Conservation (phyloP, 345 rosid genomes). For the Murraya koenigii region DNA sequence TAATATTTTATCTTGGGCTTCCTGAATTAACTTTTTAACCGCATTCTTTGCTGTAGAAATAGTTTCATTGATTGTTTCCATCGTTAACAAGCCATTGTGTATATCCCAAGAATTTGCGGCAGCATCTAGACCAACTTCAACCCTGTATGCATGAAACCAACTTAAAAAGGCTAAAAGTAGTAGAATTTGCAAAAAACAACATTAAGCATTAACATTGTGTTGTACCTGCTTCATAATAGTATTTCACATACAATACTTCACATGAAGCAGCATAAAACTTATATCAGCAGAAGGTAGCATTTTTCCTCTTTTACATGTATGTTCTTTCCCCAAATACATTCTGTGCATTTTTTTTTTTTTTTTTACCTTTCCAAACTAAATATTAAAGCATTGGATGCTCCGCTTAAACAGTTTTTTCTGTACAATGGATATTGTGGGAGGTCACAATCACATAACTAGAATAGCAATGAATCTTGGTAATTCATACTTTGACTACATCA, state of each 20-base stretch:
- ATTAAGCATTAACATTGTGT: not conserved
- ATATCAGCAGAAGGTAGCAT: not conserved
- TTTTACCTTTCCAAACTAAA: not conserved
- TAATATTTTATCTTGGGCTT: conserved; percentile 59
- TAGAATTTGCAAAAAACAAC: not conserved
- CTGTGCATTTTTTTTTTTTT: not conserved
- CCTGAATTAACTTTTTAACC: conserved; percentile 59
- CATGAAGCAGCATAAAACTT: not conserved
- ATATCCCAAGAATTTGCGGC: conserved; percentile 95
- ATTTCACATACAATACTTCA: not conserved
- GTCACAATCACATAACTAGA: not conserved
- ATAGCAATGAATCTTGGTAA: not conserved
- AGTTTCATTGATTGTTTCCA: conserved; percentile 87
- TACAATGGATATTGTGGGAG: not conserved
- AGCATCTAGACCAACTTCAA: conserved; percentile 99
- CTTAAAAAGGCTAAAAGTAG: not conserved
- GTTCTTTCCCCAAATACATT: not conserved
- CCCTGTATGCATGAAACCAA: conserved; percentile 47
- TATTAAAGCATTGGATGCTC: not conserved
- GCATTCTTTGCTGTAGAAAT: conserved; percentile 73
- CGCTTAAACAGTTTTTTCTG: not conserved
- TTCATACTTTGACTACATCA: not conserved
- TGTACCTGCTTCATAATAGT: not conserved
- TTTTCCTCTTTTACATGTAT: not conserved
- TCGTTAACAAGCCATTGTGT: conserved; percentile 98